Conservation (phyloP, 495 filamentous ascomycete genomes). For the Monascus purpureus region DNA sequence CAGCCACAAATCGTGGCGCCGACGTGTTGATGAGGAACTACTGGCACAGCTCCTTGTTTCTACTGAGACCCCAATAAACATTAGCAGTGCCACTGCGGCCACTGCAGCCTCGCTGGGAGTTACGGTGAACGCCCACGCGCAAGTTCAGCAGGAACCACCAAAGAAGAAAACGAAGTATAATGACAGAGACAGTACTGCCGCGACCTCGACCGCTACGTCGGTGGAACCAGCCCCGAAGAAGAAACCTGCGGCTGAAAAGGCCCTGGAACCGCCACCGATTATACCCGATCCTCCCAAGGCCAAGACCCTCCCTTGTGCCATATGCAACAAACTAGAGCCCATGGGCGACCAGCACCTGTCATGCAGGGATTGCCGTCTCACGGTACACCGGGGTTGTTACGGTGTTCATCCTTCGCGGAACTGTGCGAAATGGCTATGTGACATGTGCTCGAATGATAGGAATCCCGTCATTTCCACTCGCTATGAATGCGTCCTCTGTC, state of each 20-base stretch:
- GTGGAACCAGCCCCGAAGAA: slow-evolving; percentile 45
- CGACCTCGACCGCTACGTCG: slow-evolving; percentile 28
- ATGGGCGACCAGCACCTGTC: slow-evolving; percentile 56
- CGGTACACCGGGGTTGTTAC: slow-evolving; percentile 90
- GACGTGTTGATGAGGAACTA: slow-evolving; percentile 81
- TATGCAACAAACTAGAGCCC: slow-evolving; percentile 65
- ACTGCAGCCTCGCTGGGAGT: slow-evolving; percentile 32
- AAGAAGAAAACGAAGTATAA: slow-evolving; percentile 47
- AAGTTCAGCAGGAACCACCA: slow-evolving; percentile 32
- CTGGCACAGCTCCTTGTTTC: slow-evolving; percentile 60
- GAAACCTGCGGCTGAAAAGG: slow-evolving; percentile 41
- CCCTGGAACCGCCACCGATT: slow-evolving; percentile 41
- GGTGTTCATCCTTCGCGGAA: slow-evolving; percentile 60
- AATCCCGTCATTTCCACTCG: slow-evolving; percentile 71
- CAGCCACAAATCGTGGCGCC: slow-evolving; percentile 75
- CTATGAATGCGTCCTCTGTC: slow-evolving; percentile 88
- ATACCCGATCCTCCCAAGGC: slow-evolving; percentile 61
- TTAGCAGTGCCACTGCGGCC: slow-evolving; percentile 30
- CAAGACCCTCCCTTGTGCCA: slow-evolving; percentile 66
- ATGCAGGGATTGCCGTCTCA: slow-evolving; percentile 75
- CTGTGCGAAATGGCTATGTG: slow-evolving; percentile 79
- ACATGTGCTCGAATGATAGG: slow-evolving; percentile 90
- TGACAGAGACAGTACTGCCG: slow-evolving; percentile 34
- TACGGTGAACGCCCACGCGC: slow-evolving; percentile 24
- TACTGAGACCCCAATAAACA: slow-evolving; percentile 33